These are phyloP conservation scores for Podaxis mareebaensis DNA, from an alignment of 768 basidiomycete genomes.

Conservation along the genomic window DNA sequence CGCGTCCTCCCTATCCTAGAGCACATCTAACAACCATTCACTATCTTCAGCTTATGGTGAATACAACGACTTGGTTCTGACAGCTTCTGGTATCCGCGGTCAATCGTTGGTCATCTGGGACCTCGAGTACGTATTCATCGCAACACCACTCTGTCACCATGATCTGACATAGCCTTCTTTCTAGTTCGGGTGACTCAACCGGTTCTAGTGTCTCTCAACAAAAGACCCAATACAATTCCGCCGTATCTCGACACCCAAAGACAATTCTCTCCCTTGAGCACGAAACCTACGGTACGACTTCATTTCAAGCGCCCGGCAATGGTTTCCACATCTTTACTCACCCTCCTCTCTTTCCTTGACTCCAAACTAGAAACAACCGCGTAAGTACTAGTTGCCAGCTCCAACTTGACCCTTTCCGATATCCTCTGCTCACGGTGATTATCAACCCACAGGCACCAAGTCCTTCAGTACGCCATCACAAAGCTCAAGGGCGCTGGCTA, in stretches of 20 bases:
- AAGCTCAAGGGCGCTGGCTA: slow-evolving; percentile 36
- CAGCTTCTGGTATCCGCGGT: slow-evolving; percentile 33
- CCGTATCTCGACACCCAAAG: slow-evolving; percentile 23
- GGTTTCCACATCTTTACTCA: not conserved
- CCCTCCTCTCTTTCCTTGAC: not conserved
- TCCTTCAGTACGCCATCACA: slow-evolving; percentile 35
- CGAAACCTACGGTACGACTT: slow-evolving; percentile 28
- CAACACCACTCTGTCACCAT: not conserved
- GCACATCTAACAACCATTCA: not conserved
- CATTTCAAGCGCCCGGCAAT: not conserved
- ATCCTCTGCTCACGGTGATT: not conserved
- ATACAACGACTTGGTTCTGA: slow-evolving; percentile 47
- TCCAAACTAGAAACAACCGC: slow-evolving; percentile 23
- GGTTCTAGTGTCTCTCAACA: slow-evolving; percentile 14
- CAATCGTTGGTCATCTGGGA: slow-evolving; percentile 43
- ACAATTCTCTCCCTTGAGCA: slow-evolving; percentile 38
- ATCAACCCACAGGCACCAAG: slow-evolving; percentile 23
- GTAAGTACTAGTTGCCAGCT: slow-evolving; percentile 13
- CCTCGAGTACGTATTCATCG: slow-evolving; percentile 28
- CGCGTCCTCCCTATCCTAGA: not conserved
- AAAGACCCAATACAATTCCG: slow-evolving; percentile 17
- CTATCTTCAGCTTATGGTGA: slow-evolving; percentile 38
- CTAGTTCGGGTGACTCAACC: slow-evolving; percentile 20
- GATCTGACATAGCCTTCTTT: not conserved
- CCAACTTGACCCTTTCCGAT: not conserved